Base-by-base conservation (phyloP, 257 asterid genomes). In the Misopates orontium region DNA sequence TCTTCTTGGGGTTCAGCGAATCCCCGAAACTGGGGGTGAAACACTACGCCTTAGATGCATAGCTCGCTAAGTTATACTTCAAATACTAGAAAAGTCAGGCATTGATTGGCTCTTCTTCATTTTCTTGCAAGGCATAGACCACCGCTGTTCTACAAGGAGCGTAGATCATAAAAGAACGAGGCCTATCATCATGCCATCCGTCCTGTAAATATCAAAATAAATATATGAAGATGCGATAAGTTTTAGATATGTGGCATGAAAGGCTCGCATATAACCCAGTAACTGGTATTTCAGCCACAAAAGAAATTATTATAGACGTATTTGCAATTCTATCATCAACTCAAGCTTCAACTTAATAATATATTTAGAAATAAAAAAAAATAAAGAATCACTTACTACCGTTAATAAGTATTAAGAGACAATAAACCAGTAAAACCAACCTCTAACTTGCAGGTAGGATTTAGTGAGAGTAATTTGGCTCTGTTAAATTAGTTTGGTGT, bases 121-220 rank as follows among this genome's bases (percentile, higher is more conserved):
- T 52, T 36, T 61, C 66, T 18, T 40, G 53, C 66, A 76, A 82
- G 21, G 90, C 95, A 68, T 87, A 93, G 36, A 90, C 96, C 50
- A 82, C 95, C 45, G 91, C 99, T 5, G 99, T 90, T 68, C 97
- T 89, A 56, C 87, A 80, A 52, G 97, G 99, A 57, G 97, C 87
- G 28, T 93, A 93, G 32, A 88, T 78, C 79, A 77, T 50, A 56
- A 93, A 83, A 18, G 99, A 93, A 25, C 84, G 78, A 54, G 97
- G 99, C 51, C 99, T 80, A 18, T 78, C 79, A 66, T 90, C 96
- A 22, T 76, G 85, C 84, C 65, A 45, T 48, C 79, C 86, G 40
- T 84, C 97, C 98, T 93, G 89, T 72, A 64, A 19, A 71, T 42
- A 78, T 48, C 54, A 52, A 21, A 54, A 68, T 17, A 21, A 56